A percentile compares a stretch with the other conserved stretches of the same genome.
These are phyloP conservation scores for Saposhnikovia divaricata DNA, from an alignment of 129 eudicot species.

Conservation along the genomic window DNA sequence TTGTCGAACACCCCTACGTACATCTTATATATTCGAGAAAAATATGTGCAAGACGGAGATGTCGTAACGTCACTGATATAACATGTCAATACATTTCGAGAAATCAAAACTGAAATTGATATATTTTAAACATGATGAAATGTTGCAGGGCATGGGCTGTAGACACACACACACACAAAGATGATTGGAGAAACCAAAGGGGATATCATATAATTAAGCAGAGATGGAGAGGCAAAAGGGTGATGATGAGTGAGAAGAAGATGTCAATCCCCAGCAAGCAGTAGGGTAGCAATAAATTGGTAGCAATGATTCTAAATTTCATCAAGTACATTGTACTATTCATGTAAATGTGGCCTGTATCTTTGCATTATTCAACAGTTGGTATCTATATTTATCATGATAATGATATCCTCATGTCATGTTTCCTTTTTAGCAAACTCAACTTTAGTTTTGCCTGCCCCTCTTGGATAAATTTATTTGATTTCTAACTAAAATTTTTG, in stretches of 20 bases:
- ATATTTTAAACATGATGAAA: not conserved
- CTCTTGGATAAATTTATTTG: not conserved
- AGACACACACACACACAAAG: not conserved
- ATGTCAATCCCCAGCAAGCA: not conserved
- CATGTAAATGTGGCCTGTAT: not conserved
- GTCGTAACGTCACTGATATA: too few relatives aligned
- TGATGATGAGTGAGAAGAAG: not conserved
- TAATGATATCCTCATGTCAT: constrained; percentile 10
- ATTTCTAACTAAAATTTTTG: not conserved
- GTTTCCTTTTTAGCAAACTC: not conserved
- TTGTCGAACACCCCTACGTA: too few relatives aligned
- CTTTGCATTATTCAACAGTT: not conserved
- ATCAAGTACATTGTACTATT: not conserved
- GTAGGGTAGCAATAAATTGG: constrained; percentile 5
- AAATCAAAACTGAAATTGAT: too few relatives aligned
- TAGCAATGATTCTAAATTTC: not conserved
- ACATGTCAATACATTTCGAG: too few relatives aligned
- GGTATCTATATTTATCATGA: not conserved
- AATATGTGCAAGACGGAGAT: too few relatives aligned
- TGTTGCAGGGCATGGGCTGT: not conserved
- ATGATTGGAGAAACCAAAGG: not conserved
- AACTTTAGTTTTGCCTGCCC: not conserved
- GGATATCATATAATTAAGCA: not conserved
- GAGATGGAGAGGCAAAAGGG: not conserved
- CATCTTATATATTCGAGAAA: too few relatives aligned